Conservation (phyloP, 768 basidiomycete species). For the Termitomyces sp. region DNA sequence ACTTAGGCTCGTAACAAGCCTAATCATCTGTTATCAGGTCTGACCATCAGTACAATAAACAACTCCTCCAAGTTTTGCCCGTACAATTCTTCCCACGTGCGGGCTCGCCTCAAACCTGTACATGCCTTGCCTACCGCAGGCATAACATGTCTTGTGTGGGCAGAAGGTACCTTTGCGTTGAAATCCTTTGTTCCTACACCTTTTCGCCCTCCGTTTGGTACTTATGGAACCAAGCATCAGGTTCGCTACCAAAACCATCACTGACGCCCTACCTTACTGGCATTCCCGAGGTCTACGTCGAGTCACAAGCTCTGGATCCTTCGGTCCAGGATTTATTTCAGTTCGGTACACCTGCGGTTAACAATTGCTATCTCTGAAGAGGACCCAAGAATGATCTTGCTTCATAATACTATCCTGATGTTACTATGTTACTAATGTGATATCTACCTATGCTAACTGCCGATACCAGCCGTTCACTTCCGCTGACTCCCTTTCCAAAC, state of each 20-base stretch:
- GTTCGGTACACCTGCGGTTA: background rate
- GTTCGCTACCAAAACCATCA: no score
- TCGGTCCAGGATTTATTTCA: background rate
- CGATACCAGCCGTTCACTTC: no score
- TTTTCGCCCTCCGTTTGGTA: slow-evolving; percentile 16
- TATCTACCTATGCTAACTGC: no score
- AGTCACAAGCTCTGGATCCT: background rate
- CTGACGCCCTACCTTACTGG: background rate
- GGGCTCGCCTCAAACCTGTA: background rate
- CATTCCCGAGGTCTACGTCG: background rate
- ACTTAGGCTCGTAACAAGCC: no score
- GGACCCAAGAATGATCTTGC: no score
- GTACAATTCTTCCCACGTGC: background rate
- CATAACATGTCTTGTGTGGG: slow-evolving; percentile 14
- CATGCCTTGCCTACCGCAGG: background rate
- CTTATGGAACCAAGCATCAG: slow-evolving; percentile 12
- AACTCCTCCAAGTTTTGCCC: background rate
- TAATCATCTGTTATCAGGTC: no score
- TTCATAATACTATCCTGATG: no score
- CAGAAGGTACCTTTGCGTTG: slow-evolving; percentile 18
- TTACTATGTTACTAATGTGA: no score
- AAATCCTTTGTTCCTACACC: slow-evolving; percentile 15
- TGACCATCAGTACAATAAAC: no score
- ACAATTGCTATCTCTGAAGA: background rate
- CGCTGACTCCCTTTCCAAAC: no score